These are phyloP conservation scores for Chenopodium formosanum DNA, from an alignment of 148 eudicot species.

Conservation along the genomic window DNA sequence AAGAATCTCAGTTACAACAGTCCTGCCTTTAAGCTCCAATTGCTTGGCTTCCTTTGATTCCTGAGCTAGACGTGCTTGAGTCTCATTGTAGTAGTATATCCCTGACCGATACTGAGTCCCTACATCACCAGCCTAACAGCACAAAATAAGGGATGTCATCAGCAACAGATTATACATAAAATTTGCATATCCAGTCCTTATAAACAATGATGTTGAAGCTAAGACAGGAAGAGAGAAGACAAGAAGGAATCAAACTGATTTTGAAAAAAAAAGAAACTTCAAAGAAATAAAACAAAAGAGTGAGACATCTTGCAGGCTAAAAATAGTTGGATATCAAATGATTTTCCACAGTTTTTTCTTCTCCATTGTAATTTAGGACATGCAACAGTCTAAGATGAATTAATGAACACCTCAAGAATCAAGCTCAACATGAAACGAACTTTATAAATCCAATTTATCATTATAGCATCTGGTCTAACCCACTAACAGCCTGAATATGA, in stretches of 20 bases:
- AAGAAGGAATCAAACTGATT: neutral
- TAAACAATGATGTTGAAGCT: neutral
- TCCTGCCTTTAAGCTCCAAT: conserved; percentile 38
- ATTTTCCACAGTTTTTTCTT: neutral
- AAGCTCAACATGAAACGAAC: neutral
- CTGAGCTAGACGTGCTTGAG: conserved; percentile 63
- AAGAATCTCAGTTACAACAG: conserved; percentile 84
- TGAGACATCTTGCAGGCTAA: neutral
- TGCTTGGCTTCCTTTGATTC: conserved; percentile 80
- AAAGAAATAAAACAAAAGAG: neutral
- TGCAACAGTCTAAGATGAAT: neutral
- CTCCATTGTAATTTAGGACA: neutral
- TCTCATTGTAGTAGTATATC: conserved; percentile 80
- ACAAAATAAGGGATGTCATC: conserved; percentile 9
- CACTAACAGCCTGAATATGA: neutral
- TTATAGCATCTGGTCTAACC: neutral
- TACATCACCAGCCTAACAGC: conserved; percentile 67
- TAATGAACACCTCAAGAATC: neutral
- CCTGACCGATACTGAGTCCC: conserved; percentile 94
- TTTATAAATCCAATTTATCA: neutral
- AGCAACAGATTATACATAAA: neutral
- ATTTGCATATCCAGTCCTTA: neutral
- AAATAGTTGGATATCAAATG: neutral
- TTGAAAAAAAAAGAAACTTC: neutral
- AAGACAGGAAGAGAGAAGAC: neutral